These are phyloP conservation scores for Rasamsonia emersonii DNA, from an alignment of 2,329 filamentous ascomycete genomes.

Conservation along the genomic window DNA sequence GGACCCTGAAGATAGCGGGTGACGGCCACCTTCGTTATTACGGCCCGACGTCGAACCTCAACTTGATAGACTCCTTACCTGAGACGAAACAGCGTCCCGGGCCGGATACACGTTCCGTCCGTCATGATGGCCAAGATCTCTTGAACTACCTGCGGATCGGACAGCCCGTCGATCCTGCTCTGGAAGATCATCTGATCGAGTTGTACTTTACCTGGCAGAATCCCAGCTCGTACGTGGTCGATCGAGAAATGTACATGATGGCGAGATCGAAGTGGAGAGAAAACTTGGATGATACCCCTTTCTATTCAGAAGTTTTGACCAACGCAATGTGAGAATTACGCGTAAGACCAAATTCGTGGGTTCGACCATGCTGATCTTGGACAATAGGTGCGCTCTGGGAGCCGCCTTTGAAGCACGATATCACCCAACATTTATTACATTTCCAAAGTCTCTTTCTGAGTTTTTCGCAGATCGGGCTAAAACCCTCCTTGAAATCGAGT, in stretches of 20 bases:
- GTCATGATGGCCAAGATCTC: slow-evolving; percentile 31
- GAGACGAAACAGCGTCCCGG: slow-evolving; percentile 25
- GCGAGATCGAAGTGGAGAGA: slow-evolving; percentile 28
- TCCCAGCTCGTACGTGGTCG: slow-evolving; percentile 37
- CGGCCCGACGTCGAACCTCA: slow-evolving; percentile 38
- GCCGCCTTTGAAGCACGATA: slow-evolving; percentile 37
- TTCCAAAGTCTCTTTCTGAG: slow-evolving; percentile 26
- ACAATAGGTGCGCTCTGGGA: slow-evolving; percentile 36
- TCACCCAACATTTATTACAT: slow-evolving; percentile 35
- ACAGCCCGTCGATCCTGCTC: slow-evolving; percentile 29
- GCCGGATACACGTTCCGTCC: slow-evolving; percentile 30
- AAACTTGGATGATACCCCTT: slow-evolving; percentile 30
- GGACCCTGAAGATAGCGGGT: slow-evolving; percentile 34
- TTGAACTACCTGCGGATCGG: slow-evolving; percentile 35
- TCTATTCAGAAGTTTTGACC: slow-evolving; percentile 34
- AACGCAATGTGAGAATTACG: slow-evolving; percentile 28
- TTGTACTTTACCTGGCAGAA: slow-evolving; percentile 45
- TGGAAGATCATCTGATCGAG: slow-evolving; percentile 38
- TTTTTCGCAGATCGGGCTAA: slow-evolving; percentile 37
- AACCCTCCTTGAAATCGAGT: slow-evolving; percentile 38
- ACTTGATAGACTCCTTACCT: slow-evolving; percentile 29
- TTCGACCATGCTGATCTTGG: too few relatives aligned
- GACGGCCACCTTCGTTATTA: slow-evolving; percentile 39
- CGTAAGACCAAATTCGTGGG: not conserved
- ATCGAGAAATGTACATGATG: slow-evolving; percentile 33